phyloP scores from a whole-genome alignment of 2,329 filamentous ascomycete species.

The Trichoderma sp. region DNA sequence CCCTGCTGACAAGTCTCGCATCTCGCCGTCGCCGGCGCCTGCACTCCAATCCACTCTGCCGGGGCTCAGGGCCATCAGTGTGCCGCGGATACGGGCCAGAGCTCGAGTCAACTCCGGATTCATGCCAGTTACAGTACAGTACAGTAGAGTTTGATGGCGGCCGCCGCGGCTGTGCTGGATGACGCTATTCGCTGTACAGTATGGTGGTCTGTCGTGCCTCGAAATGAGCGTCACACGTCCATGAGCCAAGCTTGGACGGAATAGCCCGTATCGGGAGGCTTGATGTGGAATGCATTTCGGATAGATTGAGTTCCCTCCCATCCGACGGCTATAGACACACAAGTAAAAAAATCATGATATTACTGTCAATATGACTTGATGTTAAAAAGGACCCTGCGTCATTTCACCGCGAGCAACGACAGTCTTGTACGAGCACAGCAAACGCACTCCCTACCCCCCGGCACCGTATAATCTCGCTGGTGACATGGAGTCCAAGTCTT shows the following conservation, averaged over 20 bases:
- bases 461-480: slow-evolving; percentile 5
- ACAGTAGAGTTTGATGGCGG: not conserved
- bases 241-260: not conserved
- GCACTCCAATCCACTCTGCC: not conserved
- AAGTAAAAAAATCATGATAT: not conserved
- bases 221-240: not conserved
- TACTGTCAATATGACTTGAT: not conserved
- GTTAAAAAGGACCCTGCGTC: not conserved
- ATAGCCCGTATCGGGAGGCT: not conserved
- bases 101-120: not conserved
- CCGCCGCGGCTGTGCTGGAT: not conserved
- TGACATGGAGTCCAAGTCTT: not conserved
- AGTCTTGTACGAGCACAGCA: not conserved
- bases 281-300: not conserved
- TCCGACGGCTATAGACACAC: not conserved
- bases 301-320: not conserved
- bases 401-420: not conserved
- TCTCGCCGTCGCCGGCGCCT: slow-evolving; percentile 9
- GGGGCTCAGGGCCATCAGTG: not conserved
- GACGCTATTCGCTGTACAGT: not conserved
- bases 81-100: slow-evolving; percentile 4
- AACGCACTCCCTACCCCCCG: not conserved
- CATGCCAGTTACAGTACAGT: not conserved
- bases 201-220: not conserved
- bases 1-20: slow-evolving; percentile 13